A percentile compares a stretch with the other conserved stretches of the same genome.
Evolutionary conservation across 495 filamentous ascomycete genomes (phyloP).

Genomic region (Daldinia loculata): DNA sequence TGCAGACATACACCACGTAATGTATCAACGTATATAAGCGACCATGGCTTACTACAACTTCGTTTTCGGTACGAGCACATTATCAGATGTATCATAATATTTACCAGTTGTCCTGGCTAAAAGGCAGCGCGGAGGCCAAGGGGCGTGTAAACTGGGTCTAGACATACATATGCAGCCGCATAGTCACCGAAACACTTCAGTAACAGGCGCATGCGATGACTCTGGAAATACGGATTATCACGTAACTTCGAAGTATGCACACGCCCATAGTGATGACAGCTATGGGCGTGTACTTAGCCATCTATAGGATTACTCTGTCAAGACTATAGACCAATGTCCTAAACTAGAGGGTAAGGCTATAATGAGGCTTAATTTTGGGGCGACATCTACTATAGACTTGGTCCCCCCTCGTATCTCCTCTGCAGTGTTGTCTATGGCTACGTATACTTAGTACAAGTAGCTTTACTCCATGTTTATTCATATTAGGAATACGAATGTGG

Average conservation of each 20-base stretch:
- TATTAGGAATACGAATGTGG: not conserved
- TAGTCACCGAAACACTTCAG: conserved; percentile 1
- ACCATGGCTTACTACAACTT: conserved; percentile 4
- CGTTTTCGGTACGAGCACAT: conserved; percentile 8
- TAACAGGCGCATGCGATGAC: not conserved
- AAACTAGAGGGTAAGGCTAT: not conserved
- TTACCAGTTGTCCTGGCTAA: not conserved
- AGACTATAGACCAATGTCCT: not conserved
- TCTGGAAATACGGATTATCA: not conserved
- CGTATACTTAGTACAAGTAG: not conserved
- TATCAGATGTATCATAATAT: not conserved
- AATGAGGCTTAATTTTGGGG: not conserved
- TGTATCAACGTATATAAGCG: conserved; percentile 6
- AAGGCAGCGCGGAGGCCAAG: not conserved
- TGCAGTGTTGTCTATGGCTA: not conserved
- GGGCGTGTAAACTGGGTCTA: not conserved
- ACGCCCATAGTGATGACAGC: not conserved
- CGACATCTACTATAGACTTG: not conserved
- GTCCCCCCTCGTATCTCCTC: not conserved
- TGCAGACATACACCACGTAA: not conserved
- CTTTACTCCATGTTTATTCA: not conserved
- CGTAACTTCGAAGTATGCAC: not conserved
- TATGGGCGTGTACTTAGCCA: not conserved
- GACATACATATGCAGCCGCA: conserved; percentile 1
- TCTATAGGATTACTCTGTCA: not conserved